Conservation (phyloP, 1,284 basidiomycete species). For the Leccinum pallidistipes region DNA sequence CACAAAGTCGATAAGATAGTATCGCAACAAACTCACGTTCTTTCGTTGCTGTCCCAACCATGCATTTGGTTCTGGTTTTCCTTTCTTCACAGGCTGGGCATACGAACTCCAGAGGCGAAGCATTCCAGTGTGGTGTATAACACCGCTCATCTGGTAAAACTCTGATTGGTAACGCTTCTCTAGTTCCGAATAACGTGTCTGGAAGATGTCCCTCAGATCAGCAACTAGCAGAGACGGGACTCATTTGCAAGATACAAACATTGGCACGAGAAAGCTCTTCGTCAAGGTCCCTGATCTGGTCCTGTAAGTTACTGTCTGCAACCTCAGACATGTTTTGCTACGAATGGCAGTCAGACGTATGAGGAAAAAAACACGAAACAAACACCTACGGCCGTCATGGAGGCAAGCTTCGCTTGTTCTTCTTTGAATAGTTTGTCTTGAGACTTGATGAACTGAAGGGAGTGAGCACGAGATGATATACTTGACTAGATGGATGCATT, state of each 20-base stretch:
- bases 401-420: slow-evolving; percentile 56
- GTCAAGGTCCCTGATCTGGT: slow-evolving; percentile 70
- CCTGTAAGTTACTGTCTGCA: slow-evolving; percentile 64
- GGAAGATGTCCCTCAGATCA: slow-evolving; percentile 4
- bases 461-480: slow-evolving; percentile 4
- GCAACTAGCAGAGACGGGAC: neutral
- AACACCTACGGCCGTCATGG: slow-evolving; percentile 23
- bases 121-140: slow-evolving; percentile 72
- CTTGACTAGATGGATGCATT: slow-evolving; percentile 16
- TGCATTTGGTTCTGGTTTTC: slow-evolving; percentile 44
- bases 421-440: slow-evolving; percentile 89
- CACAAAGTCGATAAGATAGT: neutral
- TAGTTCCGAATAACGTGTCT: slow-evolving; percentile 57
- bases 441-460: slow-evolving; percentile 79
- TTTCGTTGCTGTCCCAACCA: slow-evolving; percentile 64
- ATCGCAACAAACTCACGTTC: slow-evolving; percentile 39
- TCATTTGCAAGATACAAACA: slow-evolving; percentile 37
- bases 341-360: slow-evolving; percentile 9
- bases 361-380: neutral
- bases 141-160: slow-evolving; percentile 77
- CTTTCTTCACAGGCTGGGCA: slow-evolving; percentile 41
- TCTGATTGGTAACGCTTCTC: slow-evolving; percentile 69
- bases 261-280: slow-evolving; percentile 67
- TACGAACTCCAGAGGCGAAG: slow-evolving; percentile 55
- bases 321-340: slow-evolving; percentile 66